Evolutionary conservation across 768 basidiomycete genomes (phyloP).

Genomic region (Lactarius tabidus): DNA sequence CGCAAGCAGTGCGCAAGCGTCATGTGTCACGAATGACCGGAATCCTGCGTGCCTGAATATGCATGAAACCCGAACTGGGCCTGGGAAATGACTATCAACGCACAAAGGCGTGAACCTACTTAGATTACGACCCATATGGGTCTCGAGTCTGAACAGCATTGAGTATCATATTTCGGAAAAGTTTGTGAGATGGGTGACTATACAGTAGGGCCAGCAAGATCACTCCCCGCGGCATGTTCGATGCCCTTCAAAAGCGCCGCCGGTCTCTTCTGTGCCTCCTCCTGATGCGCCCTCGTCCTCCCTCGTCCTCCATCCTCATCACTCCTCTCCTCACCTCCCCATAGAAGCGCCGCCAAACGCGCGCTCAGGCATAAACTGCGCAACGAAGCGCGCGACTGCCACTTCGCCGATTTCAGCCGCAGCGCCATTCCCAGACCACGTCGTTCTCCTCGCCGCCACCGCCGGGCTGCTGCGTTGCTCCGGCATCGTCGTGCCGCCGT

Average conservation of each 20-base stretch:
- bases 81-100: no score
- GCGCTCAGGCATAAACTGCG: slow-evolving; percentile 67
- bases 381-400: slow-evolving; percentile 68
- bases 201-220: slow-evolving; percentile 37
- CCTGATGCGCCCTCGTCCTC: slow-evolving; percentile 22
- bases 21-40: no score
- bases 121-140: no score
- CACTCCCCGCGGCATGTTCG: slow-evolving; percentile 61
- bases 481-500: slow-evolving; percentile 50
- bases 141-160: no score
- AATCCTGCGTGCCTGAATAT: no score
- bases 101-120: no score
- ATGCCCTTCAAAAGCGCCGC: slow-evolving; percentile 51
- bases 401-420: slow-evolving; percentile 83
- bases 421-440: slow-evolving; percentile 68
- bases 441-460: slow-evolving; percentile 36
- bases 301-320: slow-evolving; percentile 24
- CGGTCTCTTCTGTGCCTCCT: slow-evolving; percentile 36
- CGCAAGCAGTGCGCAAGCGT: no score
- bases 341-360: neutral
- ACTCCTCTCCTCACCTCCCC: neutral
- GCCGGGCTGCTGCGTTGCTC: slow-evolving; percentile 28
- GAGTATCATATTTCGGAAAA: neutral
- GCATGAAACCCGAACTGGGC: no score
- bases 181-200: no score